Base-by-base conservation (phyloP, 257 asterid genomes). In the Jaltomata sinuosa region DNA sequence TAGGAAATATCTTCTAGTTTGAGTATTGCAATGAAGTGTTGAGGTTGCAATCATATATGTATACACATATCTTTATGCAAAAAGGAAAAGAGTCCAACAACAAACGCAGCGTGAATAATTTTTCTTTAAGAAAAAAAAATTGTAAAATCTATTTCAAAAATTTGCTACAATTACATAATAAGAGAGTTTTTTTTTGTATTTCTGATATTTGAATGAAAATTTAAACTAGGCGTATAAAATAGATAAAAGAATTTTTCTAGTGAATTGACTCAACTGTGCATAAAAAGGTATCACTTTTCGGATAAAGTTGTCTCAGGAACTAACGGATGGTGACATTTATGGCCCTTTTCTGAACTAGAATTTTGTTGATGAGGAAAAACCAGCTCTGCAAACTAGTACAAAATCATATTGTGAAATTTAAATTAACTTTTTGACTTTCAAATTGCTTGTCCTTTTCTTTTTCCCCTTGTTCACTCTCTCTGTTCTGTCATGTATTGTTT, bases 301-400 rank as follows among this genome's bases (percentile, higher is more conserved):
- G 8, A 62, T 27, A 4, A 36, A 21, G 50, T 5, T n/a, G 53
- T 1, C 79, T 11, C 32, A 11, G 12, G 5, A 7, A 71, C 18
- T 11, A 36, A 21, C 18, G 10, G 6, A 69, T 3, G 25, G 2
- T 11, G 19, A 38, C 53, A 34, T 36, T 11, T 40, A 11, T 40
- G 3, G 54, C 11, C 12, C 19, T 36, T 5, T 38, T 27, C 68
- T 22, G 18, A 25, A 61, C 12, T 42, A 42, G 49, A 42, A 42
- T 55, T 6, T 19, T 53, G 25, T 7, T 96, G 97, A 94, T 96
- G 98, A 90, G 97, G 87, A 91, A 92, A 88, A 93, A n/a, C 98
- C n/a, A 90, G 98, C 22, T 96, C 87, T 16, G 95, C 97, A 65
- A 88, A 90, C 85, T 93, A 29, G 90, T 82, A 54, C 4, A 38